phyloP scores from a whole-genome alignment of 2,329 filamentous ascomycete genomes.

The Calonectria montana region DNA sequence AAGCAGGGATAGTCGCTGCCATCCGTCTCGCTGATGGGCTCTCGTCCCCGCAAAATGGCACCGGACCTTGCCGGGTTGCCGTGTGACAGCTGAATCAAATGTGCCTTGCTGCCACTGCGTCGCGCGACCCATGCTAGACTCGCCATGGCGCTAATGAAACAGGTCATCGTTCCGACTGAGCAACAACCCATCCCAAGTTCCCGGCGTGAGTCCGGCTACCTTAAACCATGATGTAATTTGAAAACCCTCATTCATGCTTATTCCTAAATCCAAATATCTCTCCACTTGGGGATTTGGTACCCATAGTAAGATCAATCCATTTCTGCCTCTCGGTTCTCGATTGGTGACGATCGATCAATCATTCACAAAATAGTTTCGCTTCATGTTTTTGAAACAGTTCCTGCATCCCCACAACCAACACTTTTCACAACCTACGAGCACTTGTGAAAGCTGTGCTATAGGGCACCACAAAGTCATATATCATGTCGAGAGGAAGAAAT shows the following conservation, averaged over 20 bases:
- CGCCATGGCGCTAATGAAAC: background rate
- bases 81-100: constrained; percentile 5
- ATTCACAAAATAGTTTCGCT: background rate
- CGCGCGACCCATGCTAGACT: background rate
- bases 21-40: background rate
- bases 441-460: background rate
- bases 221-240: background rate
- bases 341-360: background rate
- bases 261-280: background rate
- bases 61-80: constrained; percentile 11
- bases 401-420: background rate
- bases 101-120: background rate
- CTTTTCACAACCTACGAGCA: background rate
- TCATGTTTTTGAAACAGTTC: background rate
- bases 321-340: background rate
- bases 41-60: constrained; percentile 7
- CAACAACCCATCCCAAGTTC: background rate
- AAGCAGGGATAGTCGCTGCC: constrained; percentile 10
- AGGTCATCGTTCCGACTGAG: background rate
- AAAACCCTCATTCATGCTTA: background rate
- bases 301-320: no score
- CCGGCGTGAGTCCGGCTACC: background rate
- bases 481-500: background rate
- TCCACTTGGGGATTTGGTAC: background rate
- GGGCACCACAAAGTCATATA: background rate